Conservation (phyloP, 2,329 filamentous ascomycete genomes). For the Tolypocladium guangdongense region DNA sequence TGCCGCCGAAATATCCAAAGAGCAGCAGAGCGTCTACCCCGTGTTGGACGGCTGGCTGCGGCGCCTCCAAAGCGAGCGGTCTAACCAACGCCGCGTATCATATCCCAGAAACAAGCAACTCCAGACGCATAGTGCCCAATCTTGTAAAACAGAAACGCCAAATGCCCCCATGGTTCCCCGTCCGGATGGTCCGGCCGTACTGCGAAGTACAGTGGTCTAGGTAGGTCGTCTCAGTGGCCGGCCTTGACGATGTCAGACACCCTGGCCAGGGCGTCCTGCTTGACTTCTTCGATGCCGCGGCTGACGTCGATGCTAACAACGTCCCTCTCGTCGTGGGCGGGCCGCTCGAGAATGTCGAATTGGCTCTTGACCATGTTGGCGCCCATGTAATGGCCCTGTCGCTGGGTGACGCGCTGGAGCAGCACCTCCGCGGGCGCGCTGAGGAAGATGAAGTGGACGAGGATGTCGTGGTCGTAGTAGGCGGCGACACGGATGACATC, state of each 20-base stretch:
- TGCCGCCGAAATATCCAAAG: neutral
- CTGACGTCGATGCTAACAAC: slow-evolving; percentile 62
- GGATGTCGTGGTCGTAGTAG: slow-evolving; percentile 62
- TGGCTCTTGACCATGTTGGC: slow-evolving; percentile 92
- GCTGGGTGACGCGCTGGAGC: slow-evolving; percentile 59
- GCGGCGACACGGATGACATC: slow-evolving; percentile 78
- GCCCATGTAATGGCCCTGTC: slow-evolving; percentile 90
- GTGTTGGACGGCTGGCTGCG: neutral
- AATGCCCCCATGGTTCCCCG: neutral
- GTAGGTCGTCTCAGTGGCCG: slow-evolving; percentile 5
- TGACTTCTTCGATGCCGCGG: slow-evolving; percentile 45
- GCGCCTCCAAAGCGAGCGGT: neutral
- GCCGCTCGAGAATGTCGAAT: slow-evolving; percentile 77
- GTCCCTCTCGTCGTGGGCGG: slow-evolving; percentile 58
- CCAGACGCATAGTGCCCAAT: neutral
- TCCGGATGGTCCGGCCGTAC: neutral
- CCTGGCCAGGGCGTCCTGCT: slow-evolving; percentile 45
- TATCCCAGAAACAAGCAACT: neutral
- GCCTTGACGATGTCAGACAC: slow-evolving; percentile 40
- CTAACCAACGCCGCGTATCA: neutral
- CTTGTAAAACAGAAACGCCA: neutral
- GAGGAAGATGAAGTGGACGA: slow-evolving; percentile 88
- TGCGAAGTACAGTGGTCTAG: neutral
- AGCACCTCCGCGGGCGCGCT: slow-evolving; percentile 66
- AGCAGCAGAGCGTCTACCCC: neutral